These are phyloP conservation scores for Ophiostoma ips DNA, from an alignment of 2,329 filamentous ascomycete species.

Conservation along the genomic window DNA sequence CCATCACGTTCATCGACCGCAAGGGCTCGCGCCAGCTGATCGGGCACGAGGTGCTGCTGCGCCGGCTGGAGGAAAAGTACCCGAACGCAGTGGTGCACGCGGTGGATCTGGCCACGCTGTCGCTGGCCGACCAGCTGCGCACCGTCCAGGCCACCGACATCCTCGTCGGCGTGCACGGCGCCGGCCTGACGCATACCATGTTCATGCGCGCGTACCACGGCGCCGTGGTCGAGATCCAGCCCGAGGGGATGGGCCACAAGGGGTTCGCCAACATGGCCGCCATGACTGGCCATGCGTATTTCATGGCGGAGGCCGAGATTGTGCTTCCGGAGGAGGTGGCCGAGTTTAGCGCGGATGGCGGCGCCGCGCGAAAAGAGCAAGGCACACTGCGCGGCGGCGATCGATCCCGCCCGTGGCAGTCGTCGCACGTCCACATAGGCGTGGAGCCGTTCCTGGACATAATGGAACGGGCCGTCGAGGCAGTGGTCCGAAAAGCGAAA, in stretches of 20 bases:
- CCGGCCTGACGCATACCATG: slow-evolving; percentile 28
- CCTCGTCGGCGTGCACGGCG: slow-evolving; percentile 30
- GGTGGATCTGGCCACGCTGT: slow-evolving; percentile 25
- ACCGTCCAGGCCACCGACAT: slow-evolving; percentile 25
- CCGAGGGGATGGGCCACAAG: slow-evolving; percentile 21
- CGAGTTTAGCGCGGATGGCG: background rate
- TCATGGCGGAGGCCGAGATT: slow-evolving; percentile 20
- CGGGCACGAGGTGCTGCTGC: slow-evolving; percentile 17
- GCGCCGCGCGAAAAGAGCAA: background rate
- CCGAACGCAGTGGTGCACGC: slow-evolving; percentile 5
- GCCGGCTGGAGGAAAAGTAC: slow-evolving; percentile 3
- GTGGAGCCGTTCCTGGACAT: slow-evolving; percentile 8
- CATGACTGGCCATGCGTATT: slow-evolving; percentile 25
- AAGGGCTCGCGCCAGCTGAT: slow-evolving; percentile 19
- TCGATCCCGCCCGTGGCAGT: slow-evolving; percentile 5
- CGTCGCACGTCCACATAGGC: slow-evolving; percentile 7
- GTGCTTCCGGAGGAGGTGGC: slow-evolving; percentile 1
- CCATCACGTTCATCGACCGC: slow-evolving; percentile 25
- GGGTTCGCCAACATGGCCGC: slow-evolving; percentile 30
- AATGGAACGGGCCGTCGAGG: slow-evolving; percentile 11
- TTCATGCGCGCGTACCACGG: slow-evolving; percentile 22
- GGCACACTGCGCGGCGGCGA: background rate
- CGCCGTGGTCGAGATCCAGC: slow-evolving; percentile 29
- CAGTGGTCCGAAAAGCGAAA: background rate
- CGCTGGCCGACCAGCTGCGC: slow-evolving; percentile 24